A percentile compares a stretch with the other conserved stretches of the same genome.
Conservation (phyloP, 2,329 filamentous ascomycete species). For the Fusarium longipes region DNA sequence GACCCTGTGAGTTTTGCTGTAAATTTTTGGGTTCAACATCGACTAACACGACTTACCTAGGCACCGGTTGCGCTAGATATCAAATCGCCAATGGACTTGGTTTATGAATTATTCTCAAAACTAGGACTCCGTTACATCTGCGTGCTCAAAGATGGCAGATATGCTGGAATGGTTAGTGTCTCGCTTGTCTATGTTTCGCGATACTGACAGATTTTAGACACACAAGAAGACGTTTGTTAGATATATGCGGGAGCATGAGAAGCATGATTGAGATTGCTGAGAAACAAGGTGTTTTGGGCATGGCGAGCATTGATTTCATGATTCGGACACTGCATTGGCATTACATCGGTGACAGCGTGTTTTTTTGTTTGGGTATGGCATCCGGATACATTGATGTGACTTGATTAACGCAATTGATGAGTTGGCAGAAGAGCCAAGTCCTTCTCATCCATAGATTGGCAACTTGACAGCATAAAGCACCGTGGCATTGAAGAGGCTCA, state of each 20-base stretch:
- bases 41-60: slow-evolving; percentile 52
- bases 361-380: slow-evolving; percentile 19
- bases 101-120: slow-evolving; percentile 97
- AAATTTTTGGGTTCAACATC: not conserved
- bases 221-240: slow-evolving; percentile 98
- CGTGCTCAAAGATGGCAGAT: slow-evolving; percentile 84
- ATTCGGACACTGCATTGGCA: slow-evolving; percentile 29
- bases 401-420: slow-evolving; percentile 10
- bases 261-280: slow-evolving; percentile 50
- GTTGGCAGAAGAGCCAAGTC: slow-evolving; percentile 3
- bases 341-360: slow-evolving; percentile 29
- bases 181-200: not conserved
- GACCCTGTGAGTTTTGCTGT: slow-evolving; percentile 73
- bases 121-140: slow-evolving; percentile 93
- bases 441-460: slow-evolving; percentile 2
- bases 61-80: slow-evolving; percentile 91
- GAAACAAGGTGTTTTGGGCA: slow-evolving; percentile 14
- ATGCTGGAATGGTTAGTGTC: slow-evolving; percentile 83
- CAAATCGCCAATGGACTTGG: slow-evolving; percentile 89
- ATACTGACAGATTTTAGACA: slow-evolving; percentile 60
- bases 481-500: not conserved
- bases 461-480: slow-evolving; percentile 8
- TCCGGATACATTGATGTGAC: slow-evolving; percentile 1
- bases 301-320: slow-evolving; percentile 17
- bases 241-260: slow-evolving; percentile 87